Base-by-base conservation (phyloP, 2,329 filamentous ascomycete species). In the Botrytis sinoallii region DNA sequence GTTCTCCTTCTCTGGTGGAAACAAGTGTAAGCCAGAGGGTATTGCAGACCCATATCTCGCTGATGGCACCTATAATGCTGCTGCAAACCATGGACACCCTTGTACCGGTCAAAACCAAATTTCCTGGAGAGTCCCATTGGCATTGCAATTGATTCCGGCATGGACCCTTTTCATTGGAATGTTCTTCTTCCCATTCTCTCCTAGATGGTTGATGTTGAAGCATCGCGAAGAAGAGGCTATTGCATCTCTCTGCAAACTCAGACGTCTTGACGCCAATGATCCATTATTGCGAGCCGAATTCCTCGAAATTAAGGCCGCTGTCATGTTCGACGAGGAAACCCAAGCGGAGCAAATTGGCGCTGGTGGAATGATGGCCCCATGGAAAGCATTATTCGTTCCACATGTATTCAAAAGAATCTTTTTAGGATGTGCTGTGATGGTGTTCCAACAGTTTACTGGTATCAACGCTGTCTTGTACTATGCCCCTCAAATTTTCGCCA, bases 81-180 rank as follows among this genome's bases (percentile, higher is more conserved):
- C 87, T 0, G 81, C 89, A 1, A 84, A 89, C 75, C 87, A 89
- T 74, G 88, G 90, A 2, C 59, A 71, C 20, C 22, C 44, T 65
- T 71, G 69, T n/a, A 81, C 82, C 16, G 77, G 69, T 65, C 69
- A 71, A 64, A 71, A 38, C 8, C 29, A 63, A 29, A 83, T 87
- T 35, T 81, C 84, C 0, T 89, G 90, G 90, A 84, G 89, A 4
- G 90, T 91, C 78, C 89, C 90, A 0, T 83, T 91, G 29, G 86
- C 85, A 2, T 86, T 88, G 78, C 86, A 88, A 77, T 85, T 90
- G 52, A 78, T 87, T n/a, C 91, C 91, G 78, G 88, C 88, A 35
- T n/a, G 90, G 14, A 84, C 90, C 74, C 88, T 91, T 65, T 81
- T 91, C n/a, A 74, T 80, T 3, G 84, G 86, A 67, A 85, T 89